A percentile compares a stretch with the other conserved stretches of the same genome.
Conservation (phyloP, 495 filamentous ascomycete species). For the Pseudoneurospora amorphoporcata region DNA sequence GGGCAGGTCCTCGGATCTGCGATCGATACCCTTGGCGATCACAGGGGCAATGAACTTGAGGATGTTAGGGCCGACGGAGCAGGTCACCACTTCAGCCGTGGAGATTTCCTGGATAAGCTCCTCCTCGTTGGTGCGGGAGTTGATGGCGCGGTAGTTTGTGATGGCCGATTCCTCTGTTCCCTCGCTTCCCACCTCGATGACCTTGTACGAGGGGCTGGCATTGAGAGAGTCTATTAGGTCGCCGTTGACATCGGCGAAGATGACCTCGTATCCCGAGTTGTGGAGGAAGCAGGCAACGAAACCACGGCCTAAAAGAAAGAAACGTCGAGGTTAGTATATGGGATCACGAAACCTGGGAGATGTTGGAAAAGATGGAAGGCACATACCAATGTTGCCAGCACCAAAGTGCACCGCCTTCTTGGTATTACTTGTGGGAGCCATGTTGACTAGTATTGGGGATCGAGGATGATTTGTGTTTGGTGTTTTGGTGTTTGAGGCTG, state of each 20-base stretch:
- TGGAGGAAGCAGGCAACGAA: slow-evolving; percentile 63
- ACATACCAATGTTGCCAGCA: slow-evolving; percentile 72
- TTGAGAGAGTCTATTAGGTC: slow-evolving; percentile 67
- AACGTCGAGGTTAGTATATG: slow-evolving; percentile 4
- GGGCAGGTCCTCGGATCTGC: slow-evolving; percentile 50
- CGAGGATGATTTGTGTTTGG: background rate
- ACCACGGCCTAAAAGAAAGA: slow-evolving; percentile 33
- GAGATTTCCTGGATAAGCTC: slow-evolving; percentile 78
- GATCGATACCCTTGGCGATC: slow-evolving; percentile 82
- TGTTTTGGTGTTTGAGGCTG: background rate
- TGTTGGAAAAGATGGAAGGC: background rate
- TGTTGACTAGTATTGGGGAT: slow-evolving; percentile 1
- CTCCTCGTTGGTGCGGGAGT: slow-evolving; percentile 71
- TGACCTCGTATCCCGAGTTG: slow-evolving; percentile 77
- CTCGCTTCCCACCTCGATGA: slow-evolving; percentile 84
- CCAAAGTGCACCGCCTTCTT: slow-evolving; percentile 91
- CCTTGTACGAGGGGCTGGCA: slow-evolving; percentile 63
- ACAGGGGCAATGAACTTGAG: slow-evolving; percentile 91
- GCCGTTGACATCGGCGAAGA: slow-evolving; percentile 91
- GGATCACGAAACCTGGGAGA: background rate
- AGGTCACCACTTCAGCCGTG: slow-evolving; percentile 82
- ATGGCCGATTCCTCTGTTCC: slow-evolving; percentile 74
- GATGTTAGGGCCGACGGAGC: slow-evolving; percentile 91
- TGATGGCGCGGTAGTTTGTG: slow-evolving; percentile 91
- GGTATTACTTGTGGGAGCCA: slow-evolving; percentile 6